These are phyloP conservation scores for Xylona heveae DNA, from an alignment of 495 filamentous ascomycete species.

Conservation along the genomic window DNA sequence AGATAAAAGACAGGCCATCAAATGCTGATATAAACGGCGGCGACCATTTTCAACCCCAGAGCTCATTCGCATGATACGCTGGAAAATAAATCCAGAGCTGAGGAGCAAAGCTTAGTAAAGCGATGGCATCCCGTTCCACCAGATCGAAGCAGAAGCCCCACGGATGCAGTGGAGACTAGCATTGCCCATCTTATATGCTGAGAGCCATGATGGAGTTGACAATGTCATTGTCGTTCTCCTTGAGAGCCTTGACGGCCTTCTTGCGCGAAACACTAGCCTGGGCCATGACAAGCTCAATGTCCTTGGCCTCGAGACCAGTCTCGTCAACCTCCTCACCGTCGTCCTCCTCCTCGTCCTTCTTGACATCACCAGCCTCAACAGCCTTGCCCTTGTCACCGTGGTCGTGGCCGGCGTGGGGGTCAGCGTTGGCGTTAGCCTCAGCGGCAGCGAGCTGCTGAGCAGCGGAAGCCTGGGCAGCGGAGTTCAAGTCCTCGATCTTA, in stretches of 20 bases:
- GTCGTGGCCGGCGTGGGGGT: slow-evolving; percentile 31
- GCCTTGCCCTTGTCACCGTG: slow-evolving; percentile 59
- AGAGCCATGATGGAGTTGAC: slow-evolving; percentile 99
- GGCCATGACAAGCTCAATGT: slow-evolving; percentile 97
- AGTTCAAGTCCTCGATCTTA: slow-evolving; percentile 99
- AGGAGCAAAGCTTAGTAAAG: no score
- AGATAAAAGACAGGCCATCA: no score
- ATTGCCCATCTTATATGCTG: slow-evolving; percentile 47
- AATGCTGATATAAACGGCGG: no score
- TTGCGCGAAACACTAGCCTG: slow-evolving; percentile 90
- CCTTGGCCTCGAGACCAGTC: slow-evolving; percentile 84
- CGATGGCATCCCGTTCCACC: no score
- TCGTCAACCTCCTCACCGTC: slow-evolving; percentile 94
- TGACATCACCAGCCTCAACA: slow-evolving; percentile 40
- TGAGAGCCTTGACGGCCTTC: slow-evolving; percentile 95
- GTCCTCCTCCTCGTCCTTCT: slow-evolving; percentile 81
- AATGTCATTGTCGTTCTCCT: slow-evolving; percentile 99
- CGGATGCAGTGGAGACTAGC: no score
- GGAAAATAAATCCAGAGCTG: no score
- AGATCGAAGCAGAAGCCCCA: no score
- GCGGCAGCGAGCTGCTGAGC: slow-evolving; percentile 74
- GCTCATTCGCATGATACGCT: no score
- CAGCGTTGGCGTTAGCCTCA: slow-evolving; percentile 41
- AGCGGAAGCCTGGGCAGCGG: slow-evolving; percentile 81
- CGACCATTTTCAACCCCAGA: no score